phyloP scores from a whole-genome alignment of 2,329 filamentous ascomycete species.

The Arthrobotrys sphaeroides region DNA sequence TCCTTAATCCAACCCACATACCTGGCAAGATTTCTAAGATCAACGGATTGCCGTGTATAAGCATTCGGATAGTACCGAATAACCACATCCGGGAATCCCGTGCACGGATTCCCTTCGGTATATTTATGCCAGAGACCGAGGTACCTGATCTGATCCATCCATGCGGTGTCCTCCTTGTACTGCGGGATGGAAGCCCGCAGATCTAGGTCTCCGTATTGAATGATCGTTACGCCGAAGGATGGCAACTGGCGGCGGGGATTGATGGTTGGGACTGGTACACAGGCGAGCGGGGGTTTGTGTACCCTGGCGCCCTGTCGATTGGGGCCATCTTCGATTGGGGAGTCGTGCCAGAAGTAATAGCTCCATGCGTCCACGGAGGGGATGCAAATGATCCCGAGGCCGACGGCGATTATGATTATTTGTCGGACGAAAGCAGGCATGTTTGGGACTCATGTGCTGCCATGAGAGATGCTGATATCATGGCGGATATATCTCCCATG shows the following conservation, averaged over 20 bases:
- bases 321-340: neutral
- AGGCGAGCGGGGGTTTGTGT: neutral
- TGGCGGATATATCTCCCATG: neutral
- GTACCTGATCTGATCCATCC: neutral
- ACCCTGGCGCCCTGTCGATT: neutral
- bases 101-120: neutral
- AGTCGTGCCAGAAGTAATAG: neutral
- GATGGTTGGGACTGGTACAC: neutral
- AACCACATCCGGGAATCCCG: neutral
- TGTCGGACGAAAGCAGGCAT: neutral
- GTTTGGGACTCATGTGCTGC: too few species aligned
- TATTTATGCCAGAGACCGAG: neutral
- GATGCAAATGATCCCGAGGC: neutral
- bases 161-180: neutral
- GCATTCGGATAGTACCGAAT: neutral
- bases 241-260: neutral
- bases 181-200: neutral
- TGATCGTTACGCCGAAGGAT: neutral
- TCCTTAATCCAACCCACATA: neutral
- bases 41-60: neutral
- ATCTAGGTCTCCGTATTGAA: neutral
- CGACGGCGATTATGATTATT: neutral
- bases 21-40: neutral
- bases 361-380: neutral
- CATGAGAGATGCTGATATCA: neutral